Percentiles rank a stretch among this genome's conserved stretches.
phyloP scores from a whole-genome alignment of 164 flowering plant genomes.

The Aristolochia contorta region DNA sequence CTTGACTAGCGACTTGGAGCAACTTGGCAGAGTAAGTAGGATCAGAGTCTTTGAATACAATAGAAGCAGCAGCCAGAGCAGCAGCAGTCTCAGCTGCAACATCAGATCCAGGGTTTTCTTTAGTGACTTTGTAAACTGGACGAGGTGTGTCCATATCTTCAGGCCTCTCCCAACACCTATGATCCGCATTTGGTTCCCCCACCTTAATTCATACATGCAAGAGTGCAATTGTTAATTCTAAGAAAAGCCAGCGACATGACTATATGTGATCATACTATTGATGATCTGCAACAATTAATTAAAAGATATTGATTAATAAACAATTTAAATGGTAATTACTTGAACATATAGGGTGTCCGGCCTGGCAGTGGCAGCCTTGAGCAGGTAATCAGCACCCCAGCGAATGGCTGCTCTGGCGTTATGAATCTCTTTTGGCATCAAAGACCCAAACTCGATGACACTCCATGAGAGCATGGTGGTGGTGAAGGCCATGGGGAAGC shows the following conservation, averaged over 20 bases:
- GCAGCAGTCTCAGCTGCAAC: conserved; percentile 70
- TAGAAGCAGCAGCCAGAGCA: conserved; percentile 60
- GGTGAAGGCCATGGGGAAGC: conserved; percentile 84
- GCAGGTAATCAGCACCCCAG: conserved; percentile 76
- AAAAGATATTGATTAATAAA: too few species aligned
- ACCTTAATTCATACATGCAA: conserved; percentile 24
- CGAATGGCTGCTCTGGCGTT: conserved; percentile 46
- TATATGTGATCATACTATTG: too few species aligned
- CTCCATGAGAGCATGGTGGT: conserved; percentile 74
- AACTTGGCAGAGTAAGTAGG: conserved; percentile 31
- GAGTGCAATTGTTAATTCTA: too few species aligned
- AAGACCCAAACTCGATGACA: conserved; percentile 39
- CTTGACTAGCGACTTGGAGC: conserved; percentile 36
- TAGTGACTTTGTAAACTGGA: conserved; percentile 6
- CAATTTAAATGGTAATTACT: background rate
- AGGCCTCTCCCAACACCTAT: conserved; percentile 76
- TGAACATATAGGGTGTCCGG: conserved; percentile 1
- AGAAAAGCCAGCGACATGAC: too few species aligned
- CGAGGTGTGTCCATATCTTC: conserved; percentile 73
- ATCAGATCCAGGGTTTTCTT: conserved; percentile 51
- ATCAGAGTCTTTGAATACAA: conserved; percentile 32
- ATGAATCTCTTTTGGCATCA: conserved; percentile 37
- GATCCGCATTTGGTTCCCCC: conserved; percentile 61
- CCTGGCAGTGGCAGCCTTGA: conserved; percentile 28
- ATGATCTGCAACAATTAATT: too few species aligned